Conservation (phyloP, 257 asterid species). For the Solanum dulcamara region DNA sequence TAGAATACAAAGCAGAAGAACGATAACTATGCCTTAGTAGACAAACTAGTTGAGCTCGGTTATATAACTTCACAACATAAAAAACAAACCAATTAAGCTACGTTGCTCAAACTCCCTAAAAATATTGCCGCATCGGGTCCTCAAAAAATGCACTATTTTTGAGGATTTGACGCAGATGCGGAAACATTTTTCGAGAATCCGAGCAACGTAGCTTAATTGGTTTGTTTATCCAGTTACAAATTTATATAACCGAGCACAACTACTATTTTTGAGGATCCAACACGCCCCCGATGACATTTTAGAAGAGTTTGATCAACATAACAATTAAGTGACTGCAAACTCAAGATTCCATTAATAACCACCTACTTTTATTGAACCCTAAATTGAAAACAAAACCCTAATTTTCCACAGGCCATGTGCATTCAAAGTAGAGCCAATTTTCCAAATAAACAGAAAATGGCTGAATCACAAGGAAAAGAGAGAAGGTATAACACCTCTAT, state of each 20-base stretch:
- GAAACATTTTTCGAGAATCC: background rate
- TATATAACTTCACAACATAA: background rate
- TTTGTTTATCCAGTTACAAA: background rate
- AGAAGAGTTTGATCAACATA: background rate
- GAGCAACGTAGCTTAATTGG: background rate
- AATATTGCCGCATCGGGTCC: background rate
- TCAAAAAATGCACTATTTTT: background rate
- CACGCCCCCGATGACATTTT: background rate
- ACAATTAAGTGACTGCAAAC: background rate
- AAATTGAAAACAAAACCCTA: background rate
- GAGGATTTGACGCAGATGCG: background rate
- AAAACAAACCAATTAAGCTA: background rate
- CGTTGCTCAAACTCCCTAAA: background rate
- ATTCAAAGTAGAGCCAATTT: background rate
- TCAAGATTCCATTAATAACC: background rate
- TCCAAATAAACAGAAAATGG: background rate
- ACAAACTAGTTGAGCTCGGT: background rate
- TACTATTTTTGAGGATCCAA: background rate
- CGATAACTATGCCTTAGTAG: background rate
- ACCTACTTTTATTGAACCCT: background rate
- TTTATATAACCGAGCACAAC: background rate
- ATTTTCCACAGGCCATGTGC: background rate
- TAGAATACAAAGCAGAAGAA: background rate
- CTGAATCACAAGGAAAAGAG: background rate
- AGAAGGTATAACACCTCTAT: background rate